A percentile compares a stretch with the other conserved stretches of the same genome.
These are phyloP conservation scores for Eucalyptus marginata DNA, from an alignment of 345 rosid species.

Conservation along the genomic window DNA sequence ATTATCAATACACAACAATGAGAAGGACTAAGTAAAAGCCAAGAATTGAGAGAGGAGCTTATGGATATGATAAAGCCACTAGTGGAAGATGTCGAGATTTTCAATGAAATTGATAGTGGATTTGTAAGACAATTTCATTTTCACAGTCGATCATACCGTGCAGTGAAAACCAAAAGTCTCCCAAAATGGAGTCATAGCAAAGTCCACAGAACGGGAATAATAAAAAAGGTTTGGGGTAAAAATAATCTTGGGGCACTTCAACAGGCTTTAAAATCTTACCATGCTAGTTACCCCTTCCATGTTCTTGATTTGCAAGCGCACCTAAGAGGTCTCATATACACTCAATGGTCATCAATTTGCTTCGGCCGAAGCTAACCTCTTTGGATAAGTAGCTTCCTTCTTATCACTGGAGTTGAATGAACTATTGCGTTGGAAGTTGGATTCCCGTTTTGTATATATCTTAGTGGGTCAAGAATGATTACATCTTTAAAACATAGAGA, in stretches of 20 bases:
- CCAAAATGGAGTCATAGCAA: background rate
- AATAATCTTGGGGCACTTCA: background rate
- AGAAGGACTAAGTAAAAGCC: background rate
- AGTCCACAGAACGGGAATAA: background rate
- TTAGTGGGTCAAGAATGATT: background rate
- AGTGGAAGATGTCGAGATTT: background rate
- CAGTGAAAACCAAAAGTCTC: background rate
- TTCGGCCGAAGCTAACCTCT: background rate
- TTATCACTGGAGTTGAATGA: background rate
- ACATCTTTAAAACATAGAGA: background rate
- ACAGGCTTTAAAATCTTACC: background rate
- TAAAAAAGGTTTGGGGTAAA: background rate
- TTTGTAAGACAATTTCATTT: background rate
- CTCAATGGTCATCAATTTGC: background rate
- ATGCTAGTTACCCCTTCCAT: background rate
- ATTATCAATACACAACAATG: background rate
- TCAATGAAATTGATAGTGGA: background rate
- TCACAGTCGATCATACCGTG: background rate
- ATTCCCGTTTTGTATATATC: background rate
- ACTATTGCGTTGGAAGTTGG: background rate
- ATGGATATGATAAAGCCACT: background rate
- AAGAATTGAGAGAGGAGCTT: background rate
- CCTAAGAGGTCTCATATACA: background rate
- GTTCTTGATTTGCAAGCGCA: background rate
- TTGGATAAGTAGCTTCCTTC: background rate